Evolutionary conservation across 1,284 basidiomycete genomes (phyloP).

Genomic region (Rhodotorula mucilaginosa): DNA sequence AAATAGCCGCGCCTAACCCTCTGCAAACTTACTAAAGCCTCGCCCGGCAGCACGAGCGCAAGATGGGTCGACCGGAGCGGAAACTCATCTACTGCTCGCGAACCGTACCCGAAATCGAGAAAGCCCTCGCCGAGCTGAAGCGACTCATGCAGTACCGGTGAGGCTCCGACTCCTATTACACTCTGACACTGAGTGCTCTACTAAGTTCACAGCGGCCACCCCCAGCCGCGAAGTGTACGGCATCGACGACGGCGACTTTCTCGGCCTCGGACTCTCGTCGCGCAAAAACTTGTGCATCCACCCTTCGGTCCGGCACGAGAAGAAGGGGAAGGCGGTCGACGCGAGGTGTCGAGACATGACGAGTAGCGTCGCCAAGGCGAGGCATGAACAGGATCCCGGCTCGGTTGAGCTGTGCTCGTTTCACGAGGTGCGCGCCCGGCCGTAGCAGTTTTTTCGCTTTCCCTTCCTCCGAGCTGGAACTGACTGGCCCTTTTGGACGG

Average conservation of each 20-base stretch:
- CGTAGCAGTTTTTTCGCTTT: too few relatives aligned
- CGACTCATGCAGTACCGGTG: constrained; percentile 84
- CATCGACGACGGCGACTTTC: constrained; percentile 76
- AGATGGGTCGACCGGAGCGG: constrained; percentile 54
- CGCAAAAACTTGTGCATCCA: constrained; percentile 96
- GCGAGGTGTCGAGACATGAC: constrained; percentile 95
- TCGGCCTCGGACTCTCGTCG: constrained; percentile 88
- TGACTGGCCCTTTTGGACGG: constrained; percentile 28
- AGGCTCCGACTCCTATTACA: neutral
- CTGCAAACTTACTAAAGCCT: neutral
- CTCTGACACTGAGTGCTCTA: neutral
- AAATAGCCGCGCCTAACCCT: neutral
- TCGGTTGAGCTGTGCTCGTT: constrained; percentile 90
- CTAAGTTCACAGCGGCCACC: too few relatives aligned
- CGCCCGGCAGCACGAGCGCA: constrained; percentile 31
- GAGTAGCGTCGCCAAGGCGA: constrained; percentile 67
- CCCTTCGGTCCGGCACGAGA: constrained; percentile 88
- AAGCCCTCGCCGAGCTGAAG: constrained; percentile 93
- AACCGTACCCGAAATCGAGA: constrained; percentile 99
- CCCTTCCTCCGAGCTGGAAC: neutral
- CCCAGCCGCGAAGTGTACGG: constrained; percentile 58
- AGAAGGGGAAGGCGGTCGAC: constrained; percentile 97
- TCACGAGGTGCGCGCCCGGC: constrained; percentile 70
- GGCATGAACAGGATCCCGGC: constrained; percentile 4
- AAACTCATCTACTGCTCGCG: constrained; percentile 99